phyloP scores from a whole-genome alignment of 495 filamentous ascomycete species.

The Aspergillus saccharolyticus region DNA sequence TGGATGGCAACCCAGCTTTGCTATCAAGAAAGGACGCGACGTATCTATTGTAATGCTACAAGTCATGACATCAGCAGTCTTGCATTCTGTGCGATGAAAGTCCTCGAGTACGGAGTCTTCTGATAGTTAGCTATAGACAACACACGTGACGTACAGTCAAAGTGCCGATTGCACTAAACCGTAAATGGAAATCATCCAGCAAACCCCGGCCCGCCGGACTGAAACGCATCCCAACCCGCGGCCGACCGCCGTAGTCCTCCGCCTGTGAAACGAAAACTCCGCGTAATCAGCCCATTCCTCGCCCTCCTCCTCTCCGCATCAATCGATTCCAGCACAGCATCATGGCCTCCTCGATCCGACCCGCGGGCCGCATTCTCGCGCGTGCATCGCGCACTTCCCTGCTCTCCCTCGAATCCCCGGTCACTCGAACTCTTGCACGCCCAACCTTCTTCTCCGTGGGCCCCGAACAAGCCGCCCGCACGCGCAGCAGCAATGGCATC shows the following conservation, averaged over 20 bases:
- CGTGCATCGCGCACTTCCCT: slow-evolving; percentile 21
- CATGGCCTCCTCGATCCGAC: slow-evolving; percentile 32
- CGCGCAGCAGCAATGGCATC: slow-evolving; percentile 4
- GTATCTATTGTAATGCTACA: slow-evolving; percentile 24
- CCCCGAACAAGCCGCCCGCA: slow-evolving; percentile 12
- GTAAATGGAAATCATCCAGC: not conserved
- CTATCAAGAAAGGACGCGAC: slow-evolving; percentile 11
- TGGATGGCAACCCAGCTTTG: not conserved
- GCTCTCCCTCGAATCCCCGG: slow-evolving; percentile 16
- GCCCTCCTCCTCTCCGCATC: not conserved
- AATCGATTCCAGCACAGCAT: not conserved
- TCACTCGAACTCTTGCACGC: slow-evolving; percentile 6
- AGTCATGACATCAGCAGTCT: not conserved
- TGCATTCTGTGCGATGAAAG: no score
- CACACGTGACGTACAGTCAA: no score
- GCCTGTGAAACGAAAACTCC: not conserved
- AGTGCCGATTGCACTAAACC: slow-evolving; percentile 7
- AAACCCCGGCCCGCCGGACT: not conserved
- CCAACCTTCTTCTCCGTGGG: slow-evolving; percentile 18
- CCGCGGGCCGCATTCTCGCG: slow-evolving; percentile 25
- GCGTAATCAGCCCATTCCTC: not conserved
- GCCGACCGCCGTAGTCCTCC: not conserved
- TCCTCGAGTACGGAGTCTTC: no score
- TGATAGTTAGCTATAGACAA: no score
- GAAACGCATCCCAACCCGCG: slow-evolving; percentile 2